Evolutionary conservation across 169 alveolate genomes (phyloP), one percentile per base, ranked within the genome.

Genomic region (Miamiensis avidus): DNA sequence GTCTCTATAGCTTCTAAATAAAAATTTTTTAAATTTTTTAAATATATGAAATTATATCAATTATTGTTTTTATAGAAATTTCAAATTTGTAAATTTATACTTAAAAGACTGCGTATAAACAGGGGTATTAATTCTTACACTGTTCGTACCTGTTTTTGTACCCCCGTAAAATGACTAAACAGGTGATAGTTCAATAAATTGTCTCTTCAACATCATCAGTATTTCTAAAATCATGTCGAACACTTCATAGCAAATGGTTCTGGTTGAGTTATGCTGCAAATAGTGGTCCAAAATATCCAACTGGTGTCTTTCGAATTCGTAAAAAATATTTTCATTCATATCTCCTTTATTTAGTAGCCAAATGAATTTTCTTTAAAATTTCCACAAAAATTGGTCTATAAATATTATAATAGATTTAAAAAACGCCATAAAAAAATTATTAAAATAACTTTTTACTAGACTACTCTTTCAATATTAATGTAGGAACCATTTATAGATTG

Each of bases 141-240:
- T 49, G 64, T 79, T 79, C 0, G 84, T 49, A 0, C 65, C 84
- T 29, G 84, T 79, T 29, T 74, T 79, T 34, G 84, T 34, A 27
- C 76, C 64, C 31, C 29, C 74, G 11, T 79, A 79, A 28, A 49
- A 49, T 11, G 77, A 30, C 28, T 65, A 72, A 0, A 49, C 27
- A 49, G 65, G 34, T 0, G 84, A 79, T 32, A 79, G 33, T 29
- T 86, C 90, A 74, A 86, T 65, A 30, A 86, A 81, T 65, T 81
- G 65, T 64, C 83, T 81, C 32, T 86, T 86, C 6, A 81, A 74
- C 90, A 86, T 86, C 0, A 86, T 31, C 65, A 86, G 65, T 29
- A 75, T 75, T 29, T 86, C 90, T 1, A 86, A 64, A 76, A 86
- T 33, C n/a, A 34, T 64, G 20, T 86, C 90, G 64, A 86, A 82